Evolutionary conservation across 1,139 yeast species (phyloP).

Genomic region (Diutina rugosa): DNA sequence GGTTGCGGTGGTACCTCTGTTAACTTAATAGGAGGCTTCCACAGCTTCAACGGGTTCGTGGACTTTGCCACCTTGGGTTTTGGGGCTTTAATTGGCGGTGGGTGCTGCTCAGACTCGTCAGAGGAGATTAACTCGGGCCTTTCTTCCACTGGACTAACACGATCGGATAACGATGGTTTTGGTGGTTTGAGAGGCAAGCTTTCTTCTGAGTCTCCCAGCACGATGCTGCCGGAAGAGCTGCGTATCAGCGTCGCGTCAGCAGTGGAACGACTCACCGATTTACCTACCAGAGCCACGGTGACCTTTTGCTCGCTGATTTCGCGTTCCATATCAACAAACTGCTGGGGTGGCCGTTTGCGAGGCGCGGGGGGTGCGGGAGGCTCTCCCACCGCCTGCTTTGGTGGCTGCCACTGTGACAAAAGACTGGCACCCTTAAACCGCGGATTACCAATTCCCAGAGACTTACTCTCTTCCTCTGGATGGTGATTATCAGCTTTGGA

Average conservation of each 20-base stretch:
- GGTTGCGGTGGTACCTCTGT: background rate
- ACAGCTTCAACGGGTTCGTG: background rate
- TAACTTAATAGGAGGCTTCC: background rate
- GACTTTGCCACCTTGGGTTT: background rate
- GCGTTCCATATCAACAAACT: conserved; percentile 1
- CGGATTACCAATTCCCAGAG: background rate
- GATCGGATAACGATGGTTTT: background rate
- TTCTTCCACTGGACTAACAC: background rate
- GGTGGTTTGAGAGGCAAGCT: background rate
- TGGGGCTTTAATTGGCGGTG: background rate
- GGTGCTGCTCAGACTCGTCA: background rate
- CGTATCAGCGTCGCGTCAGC: background rate
- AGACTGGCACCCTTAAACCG: background rate
- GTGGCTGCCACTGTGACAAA: background rate
- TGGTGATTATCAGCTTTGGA: background rate
- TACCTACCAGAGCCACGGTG: background rate
- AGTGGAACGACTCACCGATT: background rate
- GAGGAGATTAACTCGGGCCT: background rate
- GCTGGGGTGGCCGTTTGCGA: background rate
- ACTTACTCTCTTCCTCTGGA: background rate
- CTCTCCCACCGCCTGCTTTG: background rate
- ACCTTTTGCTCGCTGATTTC: background rate
- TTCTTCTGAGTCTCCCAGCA: background rate
- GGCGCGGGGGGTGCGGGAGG: background rate
- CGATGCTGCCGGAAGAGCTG: background rate